Evolutionary conservation across 1,139 yeast species (phyloP).

Genomic region (Tardiomyces blankii): DNA sequence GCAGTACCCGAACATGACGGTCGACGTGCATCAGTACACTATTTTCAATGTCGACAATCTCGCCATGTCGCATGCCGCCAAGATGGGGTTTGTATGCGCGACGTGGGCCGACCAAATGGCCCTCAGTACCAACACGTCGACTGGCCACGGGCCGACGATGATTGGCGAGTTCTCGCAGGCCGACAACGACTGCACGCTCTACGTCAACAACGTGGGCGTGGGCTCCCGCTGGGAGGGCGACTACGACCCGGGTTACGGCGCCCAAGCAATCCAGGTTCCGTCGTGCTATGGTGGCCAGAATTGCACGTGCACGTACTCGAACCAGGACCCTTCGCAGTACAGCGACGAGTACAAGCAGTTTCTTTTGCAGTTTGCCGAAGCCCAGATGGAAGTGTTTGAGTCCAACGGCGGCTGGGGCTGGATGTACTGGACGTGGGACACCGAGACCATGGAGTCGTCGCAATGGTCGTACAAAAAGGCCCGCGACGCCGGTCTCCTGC

Average conservation of each 20-base stretch:
- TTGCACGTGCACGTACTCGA: conserved; percentile 22
- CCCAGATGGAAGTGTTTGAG: conserved; percentile 26
- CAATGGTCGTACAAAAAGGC: conserved; percentile 28
- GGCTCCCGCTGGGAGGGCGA: conserved; percentile 74
- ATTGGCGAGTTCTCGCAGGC: conserved; percentile 91
- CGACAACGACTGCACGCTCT: conserved; percentile 79
- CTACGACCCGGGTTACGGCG: conserved; percentile 13
- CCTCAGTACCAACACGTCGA: conserved; percentile 40
- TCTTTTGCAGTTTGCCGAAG: conserved; percentile 22
- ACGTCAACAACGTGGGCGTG: conserved; percentile 82
- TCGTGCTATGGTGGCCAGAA: conserved; percentile 17
- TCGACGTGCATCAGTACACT: conserved; percentile 51
- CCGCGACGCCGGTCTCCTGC: conserved; percentile 20
- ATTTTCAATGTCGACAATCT: conserved; percentile 45
- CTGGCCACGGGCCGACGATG: conserved; percentile 48
- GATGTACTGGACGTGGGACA: conserved; percentile 29
- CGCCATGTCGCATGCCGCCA: conserved; percentile 48
- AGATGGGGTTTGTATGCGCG: conserved; percentile 23
- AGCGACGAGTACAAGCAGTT: conserved; percentile 19
- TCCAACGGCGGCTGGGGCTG: conserved; percentile 25
- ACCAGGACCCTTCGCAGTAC: conserved; percentile 18
- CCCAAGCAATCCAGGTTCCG: conserved; percentile 14
- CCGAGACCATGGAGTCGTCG: conserved; percentile 20
- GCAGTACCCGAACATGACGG: conserved; percentile 60
- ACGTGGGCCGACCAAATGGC: conserved; percentile 40